Evolutionary conservation across 2,329 filamentous ascomycete species (phyloP), one percentile per base, ranked within the genome.

Genomic region (Xylariaceae sp.): DNA sequence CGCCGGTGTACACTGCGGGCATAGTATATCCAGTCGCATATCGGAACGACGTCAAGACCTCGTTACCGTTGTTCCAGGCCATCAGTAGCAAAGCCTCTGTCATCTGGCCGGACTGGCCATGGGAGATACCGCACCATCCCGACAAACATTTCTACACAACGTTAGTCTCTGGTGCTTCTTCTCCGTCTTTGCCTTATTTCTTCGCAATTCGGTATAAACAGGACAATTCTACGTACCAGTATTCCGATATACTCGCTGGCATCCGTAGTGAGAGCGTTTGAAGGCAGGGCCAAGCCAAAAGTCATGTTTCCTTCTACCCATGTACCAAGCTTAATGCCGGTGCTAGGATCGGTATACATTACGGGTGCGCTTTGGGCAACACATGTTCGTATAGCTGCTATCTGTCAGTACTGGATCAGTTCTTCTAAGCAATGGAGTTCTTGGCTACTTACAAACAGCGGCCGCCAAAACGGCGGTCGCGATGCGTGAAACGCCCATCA

Each of bases 1-100:
- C 72, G 44, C 84, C 84, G 2, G 69, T 70, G 62, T 86, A 86
- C 27, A 75, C 60, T 1, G 69, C 70, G 0, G 83, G 83, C 49
- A 75, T 66, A 36, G 71, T 71, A 60, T 85, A 87, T 39, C 80
- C 81, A 6, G 71, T 71, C 4, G 77, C 71, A 54, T 74, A 80
- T 50, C 76, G 72, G 65, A 84, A 76, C 1, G 77, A 77, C 0
- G 80, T 82, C 23, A 78, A 66, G 42, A 84, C 70, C 33, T 76
- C 63, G 21, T 71, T 69, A 25, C 73, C 70, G 50, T 75, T 68
- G 5, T 77, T 72, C 73, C 78, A 84, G 5, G 77, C 77, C 43
- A 81, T 61, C 19, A 85, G 66, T 37, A 84, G 71, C 17, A 63
- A 42, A 29, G 60, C 57, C 22, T 63, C 52, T 8, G 60, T 64